A percentile compares a stretch with the other conserved stretches of the same genome.
Conservation (phyloP, 2,329 filamentous ascomycete species). For the Remersonia thermophila region DNA sequence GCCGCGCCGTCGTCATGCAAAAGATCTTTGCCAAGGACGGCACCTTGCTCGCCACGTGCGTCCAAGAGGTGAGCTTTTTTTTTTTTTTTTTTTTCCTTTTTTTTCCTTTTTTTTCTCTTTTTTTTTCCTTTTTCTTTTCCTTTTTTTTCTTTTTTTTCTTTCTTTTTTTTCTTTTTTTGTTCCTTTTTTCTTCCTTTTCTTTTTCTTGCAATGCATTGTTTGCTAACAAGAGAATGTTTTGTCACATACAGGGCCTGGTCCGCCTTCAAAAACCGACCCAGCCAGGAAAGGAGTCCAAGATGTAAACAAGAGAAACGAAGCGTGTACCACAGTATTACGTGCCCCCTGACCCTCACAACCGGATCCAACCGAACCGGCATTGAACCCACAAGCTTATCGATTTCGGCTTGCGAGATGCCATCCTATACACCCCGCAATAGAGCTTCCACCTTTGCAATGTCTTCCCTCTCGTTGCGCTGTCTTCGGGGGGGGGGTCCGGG, state of each 20-base stretch:
- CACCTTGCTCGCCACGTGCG: constrained; percentile 62
- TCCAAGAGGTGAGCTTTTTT: constrained; percentile 52
- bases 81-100: background rate
- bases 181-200: background rate
- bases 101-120: background rate
- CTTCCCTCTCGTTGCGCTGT: no score
- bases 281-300: constrained; percentile 14
- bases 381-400: no score
- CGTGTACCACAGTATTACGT: no score
- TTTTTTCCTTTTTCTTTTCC: background rate
- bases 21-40: constrained; percentile 61
- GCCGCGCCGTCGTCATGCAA: constrained; percentile 63
- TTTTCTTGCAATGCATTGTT: constrained; percentile 11
- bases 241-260: constrained; percentile 33
- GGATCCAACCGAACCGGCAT: no score
- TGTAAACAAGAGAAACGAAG: constrained; percentile 5
- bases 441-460: no score
- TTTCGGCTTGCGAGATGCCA: no score
- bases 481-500: no score
- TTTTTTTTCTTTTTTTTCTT: background rate
- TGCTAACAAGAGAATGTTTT: no score
- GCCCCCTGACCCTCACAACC: no score
- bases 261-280: constrained; percentile 23
- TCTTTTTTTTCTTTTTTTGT: background rate
- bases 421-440: no score